phyloP scores from a whole-genome alignment of 768 basidiomycete genomes.

The Leccinum truebloodii region DNA sequence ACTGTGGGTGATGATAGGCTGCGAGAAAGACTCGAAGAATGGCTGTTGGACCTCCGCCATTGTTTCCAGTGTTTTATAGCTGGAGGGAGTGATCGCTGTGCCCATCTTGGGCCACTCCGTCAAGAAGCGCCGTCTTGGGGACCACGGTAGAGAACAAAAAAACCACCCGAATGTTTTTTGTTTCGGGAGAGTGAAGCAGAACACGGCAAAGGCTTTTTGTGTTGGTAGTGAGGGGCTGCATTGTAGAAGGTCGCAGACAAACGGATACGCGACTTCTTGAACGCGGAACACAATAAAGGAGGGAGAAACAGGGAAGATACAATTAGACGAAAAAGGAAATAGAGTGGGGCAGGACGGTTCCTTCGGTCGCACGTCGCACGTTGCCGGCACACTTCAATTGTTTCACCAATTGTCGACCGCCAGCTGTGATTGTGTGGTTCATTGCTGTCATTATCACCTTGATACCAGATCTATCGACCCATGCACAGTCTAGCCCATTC shows the following conservation, averaged over 20 bases:
- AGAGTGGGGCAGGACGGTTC: constrained; percentile 10
- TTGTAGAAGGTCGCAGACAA: constrained; percentile 26
- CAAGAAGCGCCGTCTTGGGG: constrained; percentile 28
- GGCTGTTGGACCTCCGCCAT: constrained; percentile 31
- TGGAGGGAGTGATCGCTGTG: constrained; percentile 35
- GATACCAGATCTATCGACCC: constrained; percentile 29
- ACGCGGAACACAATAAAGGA: constrained; percentile 35
- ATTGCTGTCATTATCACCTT: constrained; percentile 7
- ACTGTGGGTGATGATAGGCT: constrained; percentile 14
- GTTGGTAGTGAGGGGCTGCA: constrained; percentile 37
- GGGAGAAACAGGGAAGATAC: constrained; percentile 36
- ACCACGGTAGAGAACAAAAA: constrained; percentile 36
- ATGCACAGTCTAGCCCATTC: constrained; percentile 2
- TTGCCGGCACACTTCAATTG: constrained; percentile 34
- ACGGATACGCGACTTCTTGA: constrained; percentile 27
- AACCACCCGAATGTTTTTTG: constrained; percentile 31
- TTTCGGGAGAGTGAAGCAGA: constrained; percentile 20
- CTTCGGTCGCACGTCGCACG: constrained; percentile 24
- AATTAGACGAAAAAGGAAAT: constrained; percentile 39
- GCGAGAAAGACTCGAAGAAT: constrained; percentile 22
- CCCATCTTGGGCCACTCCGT: constrained; percentile 36
- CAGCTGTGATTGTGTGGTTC: constrained; percentile 13
- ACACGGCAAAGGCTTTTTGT: constrained; percentile 35
- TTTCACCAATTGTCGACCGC: constrained; percentile 22
- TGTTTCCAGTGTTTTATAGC: constrained; percentile 37